These are phyloP conservation scores for Pelargonium cotyledonis DNA, from an alignment of 441 rosid genomes.

Conservation along the genomic window DNA sequence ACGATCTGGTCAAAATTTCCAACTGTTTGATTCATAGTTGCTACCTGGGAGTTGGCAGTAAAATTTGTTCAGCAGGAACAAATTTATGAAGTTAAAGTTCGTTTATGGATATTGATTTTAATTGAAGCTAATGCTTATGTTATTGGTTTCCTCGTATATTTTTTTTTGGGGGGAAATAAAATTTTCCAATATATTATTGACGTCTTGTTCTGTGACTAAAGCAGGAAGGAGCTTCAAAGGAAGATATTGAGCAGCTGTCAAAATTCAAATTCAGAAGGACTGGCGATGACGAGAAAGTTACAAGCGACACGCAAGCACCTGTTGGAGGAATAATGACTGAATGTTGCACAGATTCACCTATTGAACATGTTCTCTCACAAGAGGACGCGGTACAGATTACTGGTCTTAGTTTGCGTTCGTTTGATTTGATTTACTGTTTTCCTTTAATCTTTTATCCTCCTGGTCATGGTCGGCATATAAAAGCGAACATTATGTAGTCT, in stretches of 20 bases:
- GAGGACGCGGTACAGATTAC: conserved; percentile 68
- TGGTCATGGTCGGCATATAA: background rate
- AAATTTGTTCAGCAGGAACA: too few relatives aligned
- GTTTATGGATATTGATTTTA: background rate
- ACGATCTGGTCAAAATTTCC: background rate
- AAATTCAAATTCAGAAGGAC: conserved; percentile 59
- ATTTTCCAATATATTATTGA: background rate
- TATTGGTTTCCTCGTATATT: background rate
- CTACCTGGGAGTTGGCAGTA: too few relatives aligned
- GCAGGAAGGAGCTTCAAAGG: conserved; percentile 94
- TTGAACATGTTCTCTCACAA: conserved; percentile 51
- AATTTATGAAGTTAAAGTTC: background rate
- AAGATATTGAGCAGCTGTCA: conserved; percentile 77
- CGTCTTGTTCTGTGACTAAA: conserved; percentile 8
- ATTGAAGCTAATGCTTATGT: background rate
- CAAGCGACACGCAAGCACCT: conserved; percentile 41
- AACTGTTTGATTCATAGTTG: background rate
- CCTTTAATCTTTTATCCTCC: background rate
- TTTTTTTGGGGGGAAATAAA: background rate
- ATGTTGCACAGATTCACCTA: conserved; percentile 68
- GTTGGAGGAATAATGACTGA: conserved; percentile 68
- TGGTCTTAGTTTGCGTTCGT: background rate
- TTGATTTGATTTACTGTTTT: conserved; percentile 5
- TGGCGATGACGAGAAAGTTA: conserved; percentile 36
- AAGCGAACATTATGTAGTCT: too few relatives aligned